phyloP scores from a whole-genome alignment of 2,329 filamentous ascomycete genomes.

The Akanthomyces dipterigenus region DNA sequence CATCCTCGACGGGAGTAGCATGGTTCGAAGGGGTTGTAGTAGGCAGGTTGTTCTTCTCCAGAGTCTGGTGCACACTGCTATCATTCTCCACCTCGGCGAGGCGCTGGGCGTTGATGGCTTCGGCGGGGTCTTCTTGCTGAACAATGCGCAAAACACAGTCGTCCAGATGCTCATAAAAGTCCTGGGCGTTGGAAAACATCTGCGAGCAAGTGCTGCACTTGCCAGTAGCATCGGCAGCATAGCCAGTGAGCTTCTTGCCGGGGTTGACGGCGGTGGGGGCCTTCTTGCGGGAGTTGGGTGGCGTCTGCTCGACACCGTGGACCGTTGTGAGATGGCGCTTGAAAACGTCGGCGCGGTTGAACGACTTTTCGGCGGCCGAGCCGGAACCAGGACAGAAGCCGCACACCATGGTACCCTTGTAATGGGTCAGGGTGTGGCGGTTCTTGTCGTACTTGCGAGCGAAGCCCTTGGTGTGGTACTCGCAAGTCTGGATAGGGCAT shows the following conservation, averaged over 20 bases:
- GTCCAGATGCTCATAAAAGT: constrained; percentile 96
- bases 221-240: constrained; percentile 73
- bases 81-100: constrained; percentile 61
- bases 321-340: constrained; percentile 88
- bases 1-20: constrained; percentile 39
- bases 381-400: constrained; percentile 89
- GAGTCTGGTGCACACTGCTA: constrained; percentile 52
- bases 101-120: constrained; percentile 61
- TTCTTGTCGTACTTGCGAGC: constrained; percentile 97
- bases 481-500: constrained; percentile 85
- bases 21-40: constrained; percentile 31
- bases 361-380: constrained; percentile 85
- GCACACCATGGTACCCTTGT: constrained; percentile 96
- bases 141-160: constrained; percentile 67
- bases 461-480: constrained; percentile 89
- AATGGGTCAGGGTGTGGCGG: constrained; percentile 86
- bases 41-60: constrained; percentile 57
- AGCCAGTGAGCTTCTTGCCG: constrained; percentile 61
- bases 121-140: constrained; percentile 63
- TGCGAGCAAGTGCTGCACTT: constrained; percentile 93
- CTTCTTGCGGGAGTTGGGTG: constrained; percentile 84
- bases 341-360: constrained; percentile 93
- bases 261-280: constrained; percentile 30
- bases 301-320: constrained; percentile 87
- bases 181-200: constrained; percentile 87